Base-by-base conservation (phyloP, 768 basidiomycete species). In the Mycena polygramma region DNA sequence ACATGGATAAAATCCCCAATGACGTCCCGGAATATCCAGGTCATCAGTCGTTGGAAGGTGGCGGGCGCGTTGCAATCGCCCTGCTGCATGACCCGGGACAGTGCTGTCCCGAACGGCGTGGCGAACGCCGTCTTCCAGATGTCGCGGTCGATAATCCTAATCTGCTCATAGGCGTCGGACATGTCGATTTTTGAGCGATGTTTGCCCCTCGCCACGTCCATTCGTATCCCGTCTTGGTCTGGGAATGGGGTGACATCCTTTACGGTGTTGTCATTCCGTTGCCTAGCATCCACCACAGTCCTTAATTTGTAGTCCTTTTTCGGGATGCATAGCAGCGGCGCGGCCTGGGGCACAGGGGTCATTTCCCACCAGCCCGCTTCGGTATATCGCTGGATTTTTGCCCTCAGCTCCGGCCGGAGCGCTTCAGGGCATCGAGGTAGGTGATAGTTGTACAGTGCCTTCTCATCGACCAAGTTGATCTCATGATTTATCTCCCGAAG, bases 41-140 rank as follows among this genome's bases (percentile, higher is more conserved):
- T 85, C 81, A 87, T 86, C 0, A 87, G 70, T 0, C 79, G 49
- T 63, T 88, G 87, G 63, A 85, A 88, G 0, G 85, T 88, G 0
- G 83, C 76, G 0, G 83, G 84, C n/a, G 49, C 24, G 9, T 24
- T 88, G 53, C 82, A 84, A 63, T 88, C 82, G 0, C 85, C 86
- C 76, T 51, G 46, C 35, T 63, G 62, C 62, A 63, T 63, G 15
- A 63, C 49, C 4, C 52, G 49, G 14, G 39, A 53, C 11, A n/a
- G 4, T 4, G 52, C 49, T 4, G 51, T 63, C 19, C 62, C 52
- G 17, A 39, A 54, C 6, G 30, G 30, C 30, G 30, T 30, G 30
- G 30, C 30, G 30, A 30, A 30, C 30, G 30, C 30, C 3, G 30
- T 30, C 30, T 30, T 30, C 30, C 30, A 30, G 30, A 30, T 30